Evolutionary conservation across 495 filamentous ascomycete species (phyloP), one percentile per base, ranked within the genome.

Genomic region (Viridothelium virens): DNA sequence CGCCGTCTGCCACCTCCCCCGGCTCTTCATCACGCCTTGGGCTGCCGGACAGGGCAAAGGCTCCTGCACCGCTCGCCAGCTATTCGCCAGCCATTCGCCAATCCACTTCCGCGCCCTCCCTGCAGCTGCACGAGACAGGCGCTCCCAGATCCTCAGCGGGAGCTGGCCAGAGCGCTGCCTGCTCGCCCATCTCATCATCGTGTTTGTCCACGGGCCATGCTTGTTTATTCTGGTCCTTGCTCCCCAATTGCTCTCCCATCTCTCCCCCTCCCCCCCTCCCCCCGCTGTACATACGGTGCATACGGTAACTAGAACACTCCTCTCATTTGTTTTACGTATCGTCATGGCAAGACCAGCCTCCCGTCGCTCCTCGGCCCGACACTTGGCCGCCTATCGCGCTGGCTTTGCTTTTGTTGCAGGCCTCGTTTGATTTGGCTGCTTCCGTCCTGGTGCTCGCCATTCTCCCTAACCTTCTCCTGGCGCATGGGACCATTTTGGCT

Each of bases 51-150:
- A 25, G 25, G 25, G 25, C 25, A 25, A 25, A 25, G 25, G 25
- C 25, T 25, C 25, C 25, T 25, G 25, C 25, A 25, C 25, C 25
- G 25, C 25, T 25, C 25, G 25, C 25, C 25, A 25, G 25, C 48
- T 53, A 18, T 11, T 18, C 48, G 48, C 48, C 48, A 11, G 48
- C 48, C 12, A 53, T 53, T 59, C 53, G 36, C 53, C 53, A 59
- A 59, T 59, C 53, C 53, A 11, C 18, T 7, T 36, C 31, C 18
- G 53, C 53, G 5, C 38, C 91, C 91, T 75, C 86, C 89, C 70
- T 80, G 80, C 75, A 91, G 84, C 66, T 85, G 78, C 71, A 86
- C 79, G 44, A 76, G 63, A 31, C 63, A 44, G 38, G 41, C 73
- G 14, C 74, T 82, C 76, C 85, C 86, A 59, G 53, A 59, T 59